Percentiles rank a stretch among this genome's conserved stretches.
Conservation (phyloP, 371 early-diverging fungal species). For the Mortierella sp. region DNA sequence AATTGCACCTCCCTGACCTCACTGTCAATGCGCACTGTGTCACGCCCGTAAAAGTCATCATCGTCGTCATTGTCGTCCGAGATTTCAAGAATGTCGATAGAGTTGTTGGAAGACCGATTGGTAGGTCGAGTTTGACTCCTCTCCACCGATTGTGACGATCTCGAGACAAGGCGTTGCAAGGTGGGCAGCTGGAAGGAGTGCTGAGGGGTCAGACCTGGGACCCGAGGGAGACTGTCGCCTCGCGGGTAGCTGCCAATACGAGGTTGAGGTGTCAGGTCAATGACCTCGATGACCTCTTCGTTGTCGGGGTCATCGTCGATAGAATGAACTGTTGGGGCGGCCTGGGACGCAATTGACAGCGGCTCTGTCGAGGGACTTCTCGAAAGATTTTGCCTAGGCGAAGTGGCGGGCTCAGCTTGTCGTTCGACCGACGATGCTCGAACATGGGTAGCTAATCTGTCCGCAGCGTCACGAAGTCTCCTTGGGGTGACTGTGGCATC, state of each 20-base stretch:
- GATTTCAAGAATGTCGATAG: constrained; percentile 35
- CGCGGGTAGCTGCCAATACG: constrained; percentile 32
- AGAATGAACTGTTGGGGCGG: neutral
- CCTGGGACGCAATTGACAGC: neutral
- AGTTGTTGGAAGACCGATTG: constrained; percentile 13
- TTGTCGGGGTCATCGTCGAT: constrained; percentile 23
- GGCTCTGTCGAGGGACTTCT: neutral
- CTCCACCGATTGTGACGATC: constrained; percentile 41
- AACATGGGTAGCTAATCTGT: neutral
- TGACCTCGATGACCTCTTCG: constrained; percentile 41
- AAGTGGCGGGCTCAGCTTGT: constrained; percentile 11
- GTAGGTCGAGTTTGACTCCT: constrained; percentile 26
- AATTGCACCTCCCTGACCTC: constrained; percentile 41
- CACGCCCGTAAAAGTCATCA: constrained; percentile 33
- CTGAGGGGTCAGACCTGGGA: constrained; percentile 30
- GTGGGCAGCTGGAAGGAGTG: constrained; percentile 36
- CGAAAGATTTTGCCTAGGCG: neutral
- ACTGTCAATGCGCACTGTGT: constrained; percentile 44
- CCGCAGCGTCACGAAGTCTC: neutral
- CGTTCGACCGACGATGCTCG: constrained; percentile 2
- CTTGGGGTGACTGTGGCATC: constrained; percentile 23
- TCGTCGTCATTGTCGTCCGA: constrained; percentile 37
- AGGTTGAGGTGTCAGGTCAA: constrained; percentile 40
- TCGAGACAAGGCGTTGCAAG: constrained; percentile 34
- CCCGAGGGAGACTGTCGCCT: constrained; percentile 34